These are phyloP conservation scores for Aspergillus ruber DNA, from an alignment of 2,329 filamentous ascomycete genomes.

Conservation along the genomic window DNA sequence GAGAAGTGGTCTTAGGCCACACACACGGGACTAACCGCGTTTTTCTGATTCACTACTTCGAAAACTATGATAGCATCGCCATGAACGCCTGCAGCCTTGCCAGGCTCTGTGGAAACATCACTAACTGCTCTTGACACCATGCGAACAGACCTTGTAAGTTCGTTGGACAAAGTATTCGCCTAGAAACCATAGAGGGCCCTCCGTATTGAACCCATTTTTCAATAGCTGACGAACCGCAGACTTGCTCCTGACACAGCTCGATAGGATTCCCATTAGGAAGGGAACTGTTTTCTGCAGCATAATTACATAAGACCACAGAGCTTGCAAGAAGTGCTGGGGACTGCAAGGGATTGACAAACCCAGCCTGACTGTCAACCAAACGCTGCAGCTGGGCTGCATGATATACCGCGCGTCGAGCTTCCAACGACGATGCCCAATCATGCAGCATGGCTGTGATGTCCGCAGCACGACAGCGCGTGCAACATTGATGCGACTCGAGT, in stretches of 20 bases:
- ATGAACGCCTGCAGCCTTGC: background rate
- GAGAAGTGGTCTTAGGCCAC: too few relatives aligned
- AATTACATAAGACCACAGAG: background rate
- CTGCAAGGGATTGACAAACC: background rate
- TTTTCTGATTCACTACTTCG: too few relatives aligned
- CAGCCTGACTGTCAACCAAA: background rate
- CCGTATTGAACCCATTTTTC: background rate
- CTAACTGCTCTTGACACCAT: background rate
- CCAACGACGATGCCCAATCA: background rate
- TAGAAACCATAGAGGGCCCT: background rate
- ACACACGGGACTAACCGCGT: too few relatives aligned
- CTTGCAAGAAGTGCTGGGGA: background rate
- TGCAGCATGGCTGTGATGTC: background rate
- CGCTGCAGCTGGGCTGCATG: background rate
- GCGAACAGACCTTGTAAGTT: background rate
- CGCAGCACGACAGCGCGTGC: background rate
- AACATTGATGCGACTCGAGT: constrained; percentile 17
- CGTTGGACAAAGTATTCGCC: background rate
- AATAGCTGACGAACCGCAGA: background rate
- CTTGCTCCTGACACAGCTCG: background rate
- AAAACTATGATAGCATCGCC: background rate
- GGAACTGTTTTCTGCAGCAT: background rate
- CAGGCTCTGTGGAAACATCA: background rate
- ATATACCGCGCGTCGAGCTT: background rate
- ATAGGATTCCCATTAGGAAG: background rate